Percentiles rank a stretch among this genome's conserved stretches.
Conservation (phyloP, 371 early-diverging fungal genomes). For the Syncephalastrum monosporum region DNA sequence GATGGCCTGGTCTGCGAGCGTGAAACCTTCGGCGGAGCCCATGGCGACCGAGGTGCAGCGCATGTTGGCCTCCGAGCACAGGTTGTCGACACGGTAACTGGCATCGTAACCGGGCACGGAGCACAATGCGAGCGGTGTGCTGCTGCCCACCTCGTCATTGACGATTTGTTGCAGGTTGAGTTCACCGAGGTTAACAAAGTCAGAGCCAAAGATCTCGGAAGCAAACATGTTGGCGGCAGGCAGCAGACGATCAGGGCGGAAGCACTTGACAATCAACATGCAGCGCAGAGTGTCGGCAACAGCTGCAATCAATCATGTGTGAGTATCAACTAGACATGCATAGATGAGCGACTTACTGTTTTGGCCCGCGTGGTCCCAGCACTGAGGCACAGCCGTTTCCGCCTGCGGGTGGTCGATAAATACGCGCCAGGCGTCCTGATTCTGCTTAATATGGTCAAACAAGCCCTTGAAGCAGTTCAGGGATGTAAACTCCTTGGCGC, state of each 20-base stretch:
- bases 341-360: slow-evolving; percentile 44
- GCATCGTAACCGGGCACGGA: slow-evolving; percentile 96
- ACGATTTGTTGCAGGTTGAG: slow-evolving; percentile 75
- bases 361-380: slow-evolving; percentile 53
- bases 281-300: slow-evolving; percentile 61
- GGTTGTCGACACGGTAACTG: slow-evolving; percentile 90
- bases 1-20: slow-evolving; percentile 91
- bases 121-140: slow-evolving; percentile 89
- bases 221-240: slow-evolving; percentile 76
- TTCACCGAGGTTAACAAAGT: slow-evolving; percentile 61
- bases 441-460: slow-evolving; percentile 48
- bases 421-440: slow-evolving; percentile 55
- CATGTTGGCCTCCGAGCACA: slow-evolving; percentile 71
- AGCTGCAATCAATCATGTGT: slow-evolving; percentile 8
- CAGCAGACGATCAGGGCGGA: slow-evolving; percentile 89
- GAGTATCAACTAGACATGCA: not conserved
- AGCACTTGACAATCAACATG: slow-evolving; percentile 78
- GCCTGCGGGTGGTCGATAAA: slow-evolving; percentile 59
- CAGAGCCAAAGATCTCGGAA: slow-evolving; percentile 72
- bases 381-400: slow-evolving; percentile 66
- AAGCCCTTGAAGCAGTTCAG: slow-evolving; percentile 61
- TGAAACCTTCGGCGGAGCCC: slow-evolving; percentile 96
- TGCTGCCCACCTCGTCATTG: slow-evolving; percentile 66
- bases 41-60: slow-evolving; percentile 89
- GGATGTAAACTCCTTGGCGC: slow-evolving; percentile 51